A percentile compares a stretch with the other conserved stretches of the same genome.
These are phyloP conservation scores for Penicillium vulpinum DNA, from an alignment of 2,329 filamentous ascomycete species.

Conservation along the genomic window DNA sequence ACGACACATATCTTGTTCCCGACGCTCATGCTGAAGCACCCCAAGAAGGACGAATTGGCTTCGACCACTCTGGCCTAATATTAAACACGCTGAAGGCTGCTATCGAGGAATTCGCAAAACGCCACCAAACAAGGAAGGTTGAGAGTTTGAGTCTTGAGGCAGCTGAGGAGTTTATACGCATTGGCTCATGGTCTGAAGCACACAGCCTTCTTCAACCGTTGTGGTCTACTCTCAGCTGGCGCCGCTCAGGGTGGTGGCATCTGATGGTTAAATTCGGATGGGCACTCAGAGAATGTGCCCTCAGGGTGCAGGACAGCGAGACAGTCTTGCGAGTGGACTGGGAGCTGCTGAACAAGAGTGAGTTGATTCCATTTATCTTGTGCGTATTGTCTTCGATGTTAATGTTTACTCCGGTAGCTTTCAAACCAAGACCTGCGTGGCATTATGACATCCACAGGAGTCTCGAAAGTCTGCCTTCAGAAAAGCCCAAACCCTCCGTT, in stretches of 20 bases:
- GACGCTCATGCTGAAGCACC: slow-evolving; percentile 59
- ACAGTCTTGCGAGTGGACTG: slow-evolving; percentile 56
- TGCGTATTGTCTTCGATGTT: slow-evolving; percentile 1
- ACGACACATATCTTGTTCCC: slow-evolving; percentile 62
- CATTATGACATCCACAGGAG: slow-evolving; percentile 51
- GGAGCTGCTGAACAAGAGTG: slow-evolving; percentile 52
- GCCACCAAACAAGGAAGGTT: slow-evolving; percentile 55
- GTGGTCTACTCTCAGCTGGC: slow-evolving; percentile 61
- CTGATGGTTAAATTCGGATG: slow-evolving; percentile 56
- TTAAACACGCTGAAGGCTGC: slow-evolving; percentile 50
- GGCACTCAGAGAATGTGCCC: slow-evolving; percentile 56
- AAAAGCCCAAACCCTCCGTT: slow-evolving; percentile 47
- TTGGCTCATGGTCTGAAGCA: slow-evolving; percentile 53
- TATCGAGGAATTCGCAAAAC: slow-evolving; percentile 52
- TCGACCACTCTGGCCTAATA: slow-evolving; percentile 56
- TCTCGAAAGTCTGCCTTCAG: slow-evolving; percentile 41
- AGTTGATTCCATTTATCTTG: slow-evolving; percentile 11
- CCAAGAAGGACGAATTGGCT: slow-evolving; percentile 44
- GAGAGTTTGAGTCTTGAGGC: slow-evolving; percentile 58
- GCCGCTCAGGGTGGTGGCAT: slow-evolving; percentile 60
- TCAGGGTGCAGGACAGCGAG: slow-evolving; percentile 47
- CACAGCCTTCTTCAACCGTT: slow-evolving; percentile 53
- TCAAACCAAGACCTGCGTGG: slow-evolving; percentile 37
- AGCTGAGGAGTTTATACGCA: slow-evolving; percentile 55
- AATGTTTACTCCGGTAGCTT: slow-evolving; percentile 28